Base-by-base conservation (phyloP, 2,329 filamentous ascomycete genomes). In the Colletotrichum sp. region DNA sequence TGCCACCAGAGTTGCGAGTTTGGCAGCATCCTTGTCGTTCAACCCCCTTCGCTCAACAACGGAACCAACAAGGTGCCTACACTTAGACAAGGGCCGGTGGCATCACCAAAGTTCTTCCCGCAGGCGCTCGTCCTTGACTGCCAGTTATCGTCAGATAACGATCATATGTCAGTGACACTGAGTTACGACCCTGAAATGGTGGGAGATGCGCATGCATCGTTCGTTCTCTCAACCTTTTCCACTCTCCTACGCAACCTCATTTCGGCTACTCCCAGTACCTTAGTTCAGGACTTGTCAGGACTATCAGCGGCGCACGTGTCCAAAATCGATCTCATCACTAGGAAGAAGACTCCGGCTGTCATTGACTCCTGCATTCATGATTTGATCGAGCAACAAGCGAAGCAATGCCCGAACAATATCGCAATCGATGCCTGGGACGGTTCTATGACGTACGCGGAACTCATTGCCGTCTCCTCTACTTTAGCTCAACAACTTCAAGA, bases 21-120 rank as follows among this genome's bases (percentile, higher is more conserved):
- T 70, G 79, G 78, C 26, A 83, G 79, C 12, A 49, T 84, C 12
- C 70, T 84, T 9, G 81, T 83, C 18, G 80, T 84, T 7, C 82
- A 82, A n/a, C 76, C 79, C 34, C 78, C 52, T 2, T 52, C 44
- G 10, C 13, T 52, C 52, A 60, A 26, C 63, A 16, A 21, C 12
- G 34, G 52, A 30, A 26, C 8, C 3, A 36, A 16, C 16, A 52
- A 52, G 26, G 21, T 49, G 10, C 34, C 70, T 6, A 34, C 34
- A 8, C 34, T 72, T 1, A 28, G 32, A 24, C 70, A 67, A 52
- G 52, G 34, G 18, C 26, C 63, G 3, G 70, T 72, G 3, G 32
- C 52, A 4, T 62, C 34, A 1, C 63, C 70, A n/a, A 62, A 52
- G 9, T 72, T 72, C 34, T 72, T 72, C 34, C 70, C 70, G 4